Percentiles rank a stretch among this genome's conserved stretches.
Conservation (phyloP, 2,329 filamentous ascomycete species). For the Nigrospora osmanthi region DNA sequence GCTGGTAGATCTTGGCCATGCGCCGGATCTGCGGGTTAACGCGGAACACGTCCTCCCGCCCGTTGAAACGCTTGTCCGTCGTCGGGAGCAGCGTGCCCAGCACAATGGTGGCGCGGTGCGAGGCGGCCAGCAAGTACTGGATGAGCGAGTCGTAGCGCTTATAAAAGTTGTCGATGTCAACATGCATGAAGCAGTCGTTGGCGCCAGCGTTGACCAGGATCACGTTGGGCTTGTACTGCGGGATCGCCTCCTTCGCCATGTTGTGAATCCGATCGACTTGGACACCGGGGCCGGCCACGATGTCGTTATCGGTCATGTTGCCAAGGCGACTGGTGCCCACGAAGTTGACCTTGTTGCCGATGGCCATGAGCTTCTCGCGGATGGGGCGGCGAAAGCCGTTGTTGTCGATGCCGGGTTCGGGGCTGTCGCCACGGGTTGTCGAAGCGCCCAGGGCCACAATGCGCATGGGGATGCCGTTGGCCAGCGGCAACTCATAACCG, state of each 20-base stretch:
- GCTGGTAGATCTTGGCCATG: slow-evolving; percentile 19
- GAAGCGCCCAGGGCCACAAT: slow-evolving; percentile 24
- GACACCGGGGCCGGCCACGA: slow-evolving; percentile 23
- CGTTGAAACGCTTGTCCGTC: slow-evolving; percentile 22
- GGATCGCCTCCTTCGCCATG: slow-evolving; percentile 18
- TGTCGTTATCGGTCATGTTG: slow-evolving; percentile 25
- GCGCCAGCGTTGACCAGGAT: slow-evolving; percentile 26
- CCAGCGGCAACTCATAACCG: slow-evolving; percentile 5
- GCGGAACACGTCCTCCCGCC: slow-evolving; percentile 19
- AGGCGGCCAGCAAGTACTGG: slow-evolving; percentile 20
- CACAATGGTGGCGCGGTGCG: slow-evolving; percentile 20
- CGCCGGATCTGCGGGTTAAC: slow-evolving; percentile 22
- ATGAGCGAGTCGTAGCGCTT: slow-evolving; percentile 21
- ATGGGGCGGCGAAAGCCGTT: slow-evolving; percentile 24
- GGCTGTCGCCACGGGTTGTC: slow-evolving; percentile 21
- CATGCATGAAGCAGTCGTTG: slow-evolving; percentile 24
- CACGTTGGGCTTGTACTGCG: slow-evolving; percentile 20
- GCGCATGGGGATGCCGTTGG: slow-evolving; percentile 18
- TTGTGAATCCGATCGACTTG: slow-evolving; percentile 19
- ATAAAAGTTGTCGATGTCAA: slow-evolving; percentile 23
- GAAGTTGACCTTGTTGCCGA: slow-evolving; percentile 23
- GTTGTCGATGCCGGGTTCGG: slow-evolving; percentile 20
- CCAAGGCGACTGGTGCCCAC: slow-evolving; percentile 23
- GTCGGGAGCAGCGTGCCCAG: slow-evolving; percentile 21
- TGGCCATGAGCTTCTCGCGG: slow-evolving; percentile 21